Evolutionary conservation across 352 stramenopile species (phyloP), one percentile per base, ranked within the genome.

Genomic region (Pythium guiyangense): DNA sequence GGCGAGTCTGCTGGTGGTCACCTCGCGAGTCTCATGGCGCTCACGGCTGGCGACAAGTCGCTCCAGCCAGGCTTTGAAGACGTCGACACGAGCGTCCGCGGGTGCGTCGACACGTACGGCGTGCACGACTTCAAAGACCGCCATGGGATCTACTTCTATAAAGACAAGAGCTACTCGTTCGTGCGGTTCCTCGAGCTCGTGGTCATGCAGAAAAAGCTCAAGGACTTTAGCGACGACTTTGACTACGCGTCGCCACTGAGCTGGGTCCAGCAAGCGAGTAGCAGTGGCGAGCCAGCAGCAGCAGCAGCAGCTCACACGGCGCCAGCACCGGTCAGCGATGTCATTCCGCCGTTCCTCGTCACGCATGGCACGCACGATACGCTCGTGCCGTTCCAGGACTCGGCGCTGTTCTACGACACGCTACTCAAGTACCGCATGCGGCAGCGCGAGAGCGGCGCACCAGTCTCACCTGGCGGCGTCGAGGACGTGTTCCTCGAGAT

Each of bases 91-190:
- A 88, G 75, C 40, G 77, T 92, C 2, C 66, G 72, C 14, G 83
- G 64, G 4, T 92, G 83, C 35, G 65, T 92, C 46, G 83, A 92
- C 52, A 73, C 70, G 12, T 92, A 90, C 45, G 83, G 83, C 18
- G 77, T 89, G 40, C 83, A 92, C 51, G 83, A 92, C 49, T 79
- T 92, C 52, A 81, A 69, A 12, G 83, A 92, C 49, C 78, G 83
- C 3, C 66, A 82, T 26, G 79, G 79, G 8, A 65, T 86, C 63
- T 90, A 84, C 56, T 71, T 70, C 26, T 70, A 80, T 54, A 73
- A 72, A 27, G 78, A 89, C 60, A 72, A 80, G 27, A 64, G 69
- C 59, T 61, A 79, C 51, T 69, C 71, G 47, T 88, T 90, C 62
- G 56, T 83, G 39, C 64, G 70, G 35, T 88, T 81, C 59, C 77